Evolutionary conservation across 257 asterid genomes (phyloP).

Genomic region (Forsythia suspensa): DNA sequence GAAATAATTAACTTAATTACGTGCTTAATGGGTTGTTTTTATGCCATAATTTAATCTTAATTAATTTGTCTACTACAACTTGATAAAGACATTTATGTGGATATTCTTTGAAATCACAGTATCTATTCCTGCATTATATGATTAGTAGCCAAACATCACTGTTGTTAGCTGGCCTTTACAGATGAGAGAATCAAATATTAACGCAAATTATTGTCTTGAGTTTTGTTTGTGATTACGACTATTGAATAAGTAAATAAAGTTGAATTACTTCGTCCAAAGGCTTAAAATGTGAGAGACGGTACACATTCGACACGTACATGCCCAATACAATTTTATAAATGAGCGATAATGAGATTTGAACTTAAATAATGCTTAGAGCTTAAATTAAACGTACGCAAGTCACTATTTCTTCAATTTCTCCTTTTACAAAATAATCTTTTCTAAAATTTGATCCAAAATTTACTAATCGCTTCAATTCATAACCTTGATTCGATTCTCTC

Average conservation of each 20-base stretch:
- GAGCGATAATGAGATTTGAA: too few relatives aligned
- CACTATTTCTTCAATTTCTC: too few relatives aligned
- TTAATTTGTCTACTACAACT: background rate
- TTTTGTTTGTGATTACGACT: background rate
- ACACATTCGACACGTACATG: too few relatives aligned
- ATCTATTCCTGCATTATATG: background rate
- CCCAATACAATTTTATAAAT: too few relatives aligned
- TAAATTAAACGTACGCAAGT: too few relatives aligned
- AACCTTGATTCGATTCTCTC: too few relatives aligned
- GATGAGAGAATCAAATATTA: background rate
- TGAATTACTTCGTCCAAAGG: too few relatives aligned
- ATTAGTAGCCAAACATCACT: background rate
- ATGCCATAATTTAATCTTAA: background rate
- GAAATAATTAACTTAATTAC: background rate
- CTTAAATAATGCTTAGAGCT: too few relatives aligned
- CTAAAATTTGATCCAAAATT: too few relatives aligned
- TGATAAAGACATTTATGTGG: slow-evolving; percentile 16
- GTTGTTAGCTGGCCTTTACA: background rate
- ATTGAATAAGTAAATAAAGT: background rate
- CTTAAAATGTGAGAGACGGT: too few relatives aligned
- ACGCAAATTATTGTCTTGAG: background rate
- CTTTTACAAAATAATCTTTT: too few relatives aligned
- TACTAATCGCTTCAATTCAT: too few relatives aligned
- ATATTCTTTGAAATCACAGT: slow-evolving; percentile 19
- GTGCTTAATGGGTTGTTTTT: background rate